Base-by-base conservation (phyloP, 192 early-diverging fungal species). In the Phlyctochytrium planicorne region DNA sequence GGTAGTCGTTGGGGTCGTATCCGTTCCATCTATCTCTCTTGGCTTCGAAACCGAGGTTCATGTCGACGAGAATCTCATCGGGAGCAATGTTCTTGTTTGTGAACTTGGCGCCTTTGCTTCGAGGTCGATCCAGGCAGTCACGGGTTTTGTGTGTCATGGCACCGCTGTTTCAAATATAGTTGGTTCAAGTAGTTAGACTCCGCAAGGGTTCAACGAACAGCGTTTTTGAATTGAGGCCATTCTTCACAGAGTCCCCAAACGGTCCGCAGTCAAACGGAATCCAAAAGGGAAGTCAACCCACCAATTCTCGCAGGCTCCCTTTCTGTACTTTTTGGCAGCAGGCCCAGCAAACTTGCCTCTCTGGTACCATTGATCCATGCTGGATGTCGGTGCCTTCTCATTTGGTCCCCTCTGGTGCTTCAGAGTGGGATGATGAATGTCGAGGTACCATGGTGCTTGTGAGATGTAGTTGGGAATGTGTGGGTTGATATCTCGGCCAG, bases 1-100 rank as follows among this genome's bases (percentile, higher is more conserved):
- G 77, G 59, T 98, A 93, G 40, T 95, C 89, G 55, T 80, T 69
- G 2, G 96, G 84, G 72, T 99, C 93, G 75, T 98, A 99, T 24
- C 96, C 97, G 65, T 98, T 98, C 95, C 95, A 98, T 20, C 93
- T 86, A 80, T 99, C 97, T 36, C 96, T 84, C 75, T 99, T 99
- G 24, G 91, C 94, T 64, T 99, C 97, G 78, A 92, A 99, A 25
- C 85, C 82, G 56, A 96, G 81, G 29, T 89, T 78, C 14, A 95
- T 77, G 20, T 86, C 77, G 68, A 85, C 81, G 4, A 97, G 75
- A 12, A 88, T 80, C 74, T 99, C 97, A 75, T 99, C 95, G 2
- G 95, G 82, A 30, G 76, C 75, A 60, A 96, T 88, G 61, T 92
- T 84, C 68, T 88, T 80, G 59, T 89, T 89, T 1, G 90, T 92